A percentile compares a stretch with the other conserved stretches of the same genome.
phyloP scores from a whole-genome alignment of 192 early-diverging fungal genomes.

The Backusella circina region DNA sequence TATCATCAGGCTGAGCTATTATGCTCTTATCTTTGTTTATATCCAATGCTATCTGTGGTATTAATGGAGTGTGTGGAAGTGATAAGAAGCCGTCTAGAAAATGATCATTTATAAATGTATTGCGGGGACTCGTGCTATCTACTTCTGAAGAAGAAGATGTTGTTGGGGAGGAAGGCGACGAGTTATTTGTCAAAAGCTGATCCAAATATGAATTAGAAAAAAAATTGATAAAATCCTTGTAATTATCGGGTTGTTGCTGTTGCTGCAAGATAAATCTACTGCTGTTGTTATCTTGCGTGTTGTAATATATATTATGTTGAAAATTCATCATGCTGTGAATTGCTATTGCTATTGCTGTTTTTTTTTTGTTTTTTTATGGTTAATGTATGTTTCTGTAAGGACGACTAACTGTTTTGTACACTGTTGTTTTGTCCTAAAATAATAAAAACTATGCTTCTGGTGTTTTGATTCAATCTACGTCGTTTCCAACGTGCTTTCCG shows the following conservation, averaged over 20 bases:
- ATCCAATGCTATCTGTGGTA: background rate
- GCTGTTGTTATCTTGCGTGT: background rate
- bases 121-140: background rate
- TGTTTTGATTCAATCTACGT: background rate
- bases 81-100: background rate
- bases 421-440: background rate
- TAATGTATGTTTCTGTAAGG: background rate
- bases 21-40: background rate
- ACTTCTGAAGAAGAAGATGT: background rate
- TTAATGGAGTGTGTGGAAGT: background rate
- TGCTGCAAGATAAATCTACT: background rate
- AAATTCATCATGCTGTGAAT: background rate
- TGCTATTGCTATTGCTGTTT: background rate
- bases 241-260: background rate
- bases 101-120: background rate
- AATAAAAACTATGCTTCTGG: background rate
- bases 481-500: constrained; percentile 13
- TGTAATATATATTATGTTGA: background rate
- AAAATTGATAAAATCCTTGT: background rate
- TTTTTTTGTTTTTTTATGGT: background rate
- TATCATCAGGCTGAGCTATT: background rate
- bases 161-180: background rate
- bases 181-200: background rate
- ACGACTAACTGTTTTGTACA: background rate
- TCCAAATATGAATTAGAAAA: background rate